These are phyloP conservation scores for Tephrocybe rancida DNA, from an alignment of 768 basidiomycete species.

Conservation along the genomic window DNA sequence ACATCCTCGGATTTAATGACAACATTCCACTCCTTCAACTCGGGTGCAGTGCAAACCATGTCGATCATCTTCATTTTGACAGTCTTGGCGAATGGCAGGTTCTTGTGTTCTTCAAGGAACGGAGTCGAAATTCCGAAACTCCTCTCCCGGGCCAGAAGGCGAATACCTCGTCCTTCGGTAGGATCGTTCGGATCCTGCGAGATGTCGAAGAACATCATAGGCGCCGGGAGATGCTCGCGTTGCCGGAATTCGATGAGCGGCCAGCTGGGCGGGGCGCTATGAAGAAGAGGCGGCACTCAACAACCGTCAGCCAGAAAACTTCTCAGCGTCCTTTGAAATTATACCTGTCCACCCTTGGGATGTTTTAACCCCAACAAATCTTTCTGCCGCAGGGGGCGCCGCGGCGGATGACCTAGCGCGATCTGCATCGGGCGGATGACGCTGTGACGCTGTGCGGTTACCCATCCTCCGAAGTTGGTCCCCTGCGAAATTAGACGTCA, in stretches of 20 bases:
- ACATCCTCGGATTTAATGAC: constrained; percentile 40
- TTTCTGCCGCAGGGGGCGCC: neutral
- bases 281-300: constrained; percentile 11
- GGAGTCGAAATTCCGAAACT: neutral
- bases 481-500: neutral
- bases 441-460: no score
- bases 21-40: constrained; percentile 41
- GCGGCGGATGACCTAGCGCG: no score
- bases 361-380: neutral
- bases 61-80: constrained; percentile 32
- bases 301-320: neutral
- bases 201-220: constrained; percentile 14
- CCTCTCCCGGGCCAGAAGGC: neutral
- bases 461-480: neutral
- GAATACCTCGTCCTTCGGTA: neutral
- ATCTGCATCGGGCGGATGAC: no score
- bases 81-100: constrained; percentile 28
- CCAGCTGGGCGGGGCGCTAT: constrained; percentile 16
- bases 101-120: constrained; percentile 38
- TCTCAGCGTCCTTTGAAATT: neutral
- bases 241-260: constrained; percentile 12
- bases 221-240: neutral
- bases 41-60: constrained; percentile 43
- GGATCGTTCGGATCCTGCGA: constrained; percentile 3
- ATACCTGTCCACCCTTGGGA: constrained; percentile 1